Conservation (phyloP, 352 stramenopile species). For the Bremia lactucae region DNA sequence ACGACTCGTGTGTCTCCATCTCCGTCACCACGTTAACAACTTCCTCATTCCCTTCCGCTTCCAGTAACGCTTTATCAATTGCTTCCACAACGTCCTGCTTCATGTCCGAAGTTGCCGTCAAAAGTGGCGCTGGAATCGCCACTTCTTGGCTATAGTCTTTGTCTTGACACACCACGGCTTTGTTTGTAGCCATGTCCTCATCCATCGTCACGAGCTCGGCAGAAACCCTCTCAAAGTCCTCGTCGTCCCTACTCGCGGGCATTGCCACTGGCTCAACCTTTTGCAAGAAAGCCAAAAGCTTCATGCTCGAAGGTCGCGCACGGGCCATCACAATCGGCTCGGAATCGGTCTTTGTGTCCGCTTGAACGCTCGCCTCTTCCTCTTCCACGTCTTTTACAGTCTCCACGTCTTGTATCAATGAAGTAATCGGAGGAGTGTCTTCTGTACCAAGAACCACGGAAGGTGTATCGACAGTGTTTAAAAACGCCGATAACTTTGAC, state of each 20-base stretch:
- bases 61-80: constrained; percentile 3
- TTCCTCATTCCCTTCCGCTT: constrained; percentile 14
- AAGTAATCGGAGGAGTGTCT: constrained; percentile 6
- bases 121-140: too few species aligned
- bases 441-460: too few species aligned
- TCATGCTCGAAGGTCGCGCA: constrained; percentile 26
- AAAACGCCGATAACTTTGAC: constrained; percentile 53
- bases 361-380: too few species aligned
- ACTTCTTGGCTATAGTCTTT: too few species aligned
- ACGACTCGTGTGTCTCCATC: constrained; percentile 28
- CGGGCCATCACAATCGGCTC: too few species aligned
- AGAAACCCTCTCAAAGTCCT: too few species aligned
- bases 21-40: constrained; percentile 8
- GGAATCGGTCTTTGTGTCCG: too few species aligned
- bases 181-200: constrained; percentile 16
- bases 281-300: constrained; percentile 45
- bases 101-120: too few species aligned
- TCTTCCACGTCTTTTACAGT: constrained; percentile 17
- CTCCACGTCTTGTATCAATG: constrained; percentile 12
- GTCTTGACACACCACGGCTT: too few species aligned
- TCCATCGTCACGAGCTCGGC: too few species aligned
- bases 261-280: constrained; percentile 35
- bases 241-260: too few species aligned
- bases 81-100: too few species aligned
- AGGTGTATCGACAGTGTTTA: constrained; percentile 43